These are phyloP conservation scores for Triticum timopheevii DNA, from an alignment of 176 grass and related monocot genomes.

Conservation along the genomic window DNA sequence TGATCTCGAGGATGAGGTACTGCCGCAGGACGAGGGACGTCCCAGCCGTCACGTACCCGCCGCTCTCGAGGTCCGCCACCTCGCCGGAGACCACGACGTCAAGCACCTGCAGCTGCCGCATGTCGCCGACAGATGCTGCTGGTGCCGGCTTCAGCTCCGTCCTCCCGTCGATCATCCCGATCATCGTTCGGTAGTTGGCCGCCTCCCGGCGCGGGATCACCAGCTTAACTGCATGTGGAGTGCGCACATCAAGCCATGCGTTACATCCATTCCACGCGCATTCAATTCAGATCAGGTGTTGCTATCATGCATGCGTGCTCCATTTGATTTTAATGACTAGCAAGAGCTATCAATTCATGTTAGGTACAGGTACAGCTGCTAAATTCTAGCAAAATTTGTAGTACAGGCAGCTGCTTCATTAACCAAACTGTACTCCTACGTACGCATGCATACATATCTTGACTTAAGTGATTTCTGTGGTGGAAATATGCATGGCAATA, in stretches of 20 bases:
- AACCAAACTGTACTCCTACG: neutral
- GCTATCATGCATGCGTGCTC: slow-evolving; percentile 2
- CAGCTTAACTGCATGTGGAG: slow-evolving; percentile 40
- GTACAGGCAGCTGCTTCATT: neutral
- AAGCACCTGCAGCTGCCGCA: slow-evolving; percentile 15
- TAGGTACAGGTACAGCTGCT: neutral
- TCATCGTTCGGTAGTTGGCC: slow-evolving; percentile 52
- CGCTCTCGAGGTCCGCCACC: slow-evolving; percentile 26
- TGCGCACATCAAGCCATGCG: too few relatives aligned
- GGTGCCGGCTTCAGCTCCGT: slow-evolving; percentile 43
- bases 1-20: slow-evolving; percentile 30
- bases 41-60: neutral
- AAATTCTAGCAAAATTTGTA: neutral
- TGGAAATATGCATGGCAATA: neutral
- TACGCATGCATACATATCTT: neutral
- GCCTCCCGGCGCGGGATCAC: slow-evolving; percentile 42
- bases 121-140: neutral
- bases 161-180: slow-evolving; percentile 48
- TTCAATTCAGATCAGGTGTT: neutral
- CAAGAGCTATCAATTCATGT: neutral
- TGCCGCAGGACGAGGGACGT: slow-evolving; percentile 16
- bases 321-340: neutral
- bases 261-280: neutral
- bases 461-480: neutral
- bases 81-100: neutral